Evolutionary conservation across 148 eudicot species (phyloP).

Genomic region (Pharnaceum exiguum): DNA sequence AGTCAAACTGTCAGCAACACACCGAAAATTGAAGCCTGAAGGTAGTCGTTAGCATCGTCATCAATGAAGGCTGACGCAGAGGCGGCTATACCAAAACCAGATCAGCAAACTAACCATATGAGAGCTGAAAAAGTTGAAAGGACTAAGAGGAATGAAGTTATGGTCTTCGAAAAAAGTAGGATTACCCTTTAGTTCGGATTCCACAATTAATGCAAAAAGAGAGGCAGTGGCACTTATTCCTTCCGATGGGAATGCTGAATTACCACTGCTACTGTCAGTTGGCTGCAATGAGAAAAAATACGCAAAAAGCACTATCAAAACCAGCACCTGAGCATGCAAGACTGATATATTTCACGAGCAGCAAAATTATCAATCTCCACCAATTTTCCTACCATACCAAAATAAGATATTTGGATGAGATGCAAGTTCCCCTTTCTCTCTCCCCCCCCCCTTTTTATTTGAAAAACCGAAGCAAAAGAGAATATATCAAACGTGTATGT

Average conservation of each 20-base stretch:
- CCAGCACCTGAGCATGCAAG: slow-evolving; percentile 6
- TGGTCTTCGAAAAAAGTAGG: slow-evolving; percentile 2
- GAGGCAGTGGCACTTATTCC: slow-evolving; percentile 74
- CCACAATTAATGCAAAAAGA: slow-evolving; percentile 78
- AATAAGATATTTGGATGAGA: too few species aligned
- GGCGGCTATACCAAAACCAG: slow-evolving; percentile 44
- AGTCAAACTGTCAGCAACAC: slow-evolving; percentile 12
- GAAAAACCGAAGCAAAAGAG: too few species aligned
- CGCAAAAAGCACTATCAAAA: not conserved
- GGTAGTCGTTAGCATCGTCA: slow-evolving; percentile 54
- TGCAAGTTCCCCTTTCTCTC: too few species aligned
- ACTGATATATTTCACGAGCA: not conserved
- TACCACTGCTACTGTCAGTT: slow-evolving; percentile 39
- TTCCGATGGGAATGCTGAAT: slow-evolving; percentile 55
- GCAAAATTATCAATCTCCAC: not conserved
- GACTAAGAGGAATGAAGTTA: not conserved
- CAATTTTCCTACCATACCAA: too few species aligned
- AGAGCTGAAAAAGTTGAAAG: not conserved
- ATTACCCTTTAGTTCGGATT: slow-evolving; percentile 82
- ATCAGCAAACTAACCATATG: slow-evolving; percentile 2
- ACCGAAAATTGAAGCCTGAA: slow-evolving; percentile 87
- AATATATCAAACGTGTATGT: too few species aligned
- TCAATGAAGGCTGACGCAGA: slow-evolving; percentile 74
- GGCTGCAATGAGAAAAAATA: slow-evolving; percentile 38
- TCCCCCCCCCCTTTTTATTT: too few species aligned